These are phyloP conservation scores for Trypanosoma mega DNA, from an alignment of 208 protist species.

Conservation along the genomic window DNA sequence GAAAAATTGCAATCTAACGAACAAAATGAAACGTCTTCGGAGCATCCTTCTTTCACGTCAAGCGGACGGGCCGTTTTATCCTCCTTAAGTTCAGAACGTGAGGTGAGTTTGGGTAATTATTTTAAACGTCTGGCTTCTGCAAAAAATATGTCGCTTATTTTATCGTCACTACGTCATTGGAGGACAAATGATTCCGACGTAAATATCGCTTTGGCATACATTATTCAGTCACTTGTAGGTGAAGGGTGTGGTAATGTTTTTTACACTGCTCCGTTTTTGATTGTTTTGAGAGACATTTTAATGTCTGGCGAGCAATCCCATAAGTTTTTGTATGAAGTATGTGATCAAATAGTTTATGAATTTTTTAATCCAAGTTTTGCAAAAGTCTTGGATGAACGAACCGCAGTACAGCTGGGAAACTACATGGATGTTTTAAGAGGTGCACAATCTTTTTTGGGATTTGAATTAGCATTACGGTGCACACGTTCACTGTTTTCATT, in stretches of 20 bases:
- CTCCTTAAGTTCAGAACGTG: slow-evolving; percentile 62
- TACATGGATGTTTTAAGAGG: slow-evolving; percentile 44
- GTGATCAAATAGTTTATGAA: slow-evolving; percentile 76
- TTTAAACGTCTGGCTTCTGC: slow-evolving; percentile 63
- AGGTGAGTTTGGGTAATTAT: slow-evolving; percentile 71
- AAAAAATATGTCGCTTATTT: slow-evolving; percentile 65
- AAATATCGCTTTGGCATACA: slow-evolving; percentile 71
- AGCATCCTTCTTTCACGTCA: slow-evolving; percentile 28
- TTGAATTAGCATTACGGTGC: slow-evolving; percentile 84
- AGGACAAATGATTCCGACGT: slow-evolving; percentile 74
- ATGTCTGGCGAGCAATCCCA: slow-evolving; percentile 66
- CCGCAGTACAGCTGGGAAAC: slow-evolving; percentile 26
- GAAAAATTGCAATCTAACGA: neutral
- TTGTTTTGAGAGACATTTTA: slow-evolving; percentile 76
- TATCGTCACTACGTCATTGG: slow-evolving; percentile 74
- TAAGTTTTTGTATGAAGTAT: slow-evolving; percentile 61
- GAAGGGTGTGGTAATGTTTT: slow-evolving; percentile 57
- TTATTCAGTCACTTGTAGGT: slow-evolving; percentile 63
- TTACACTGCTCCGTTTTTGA: slow-evolving; percentile 73
- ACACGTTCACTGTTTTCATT: slow-evolving; percentile 77
- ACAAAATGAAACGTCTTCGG: slow-evolving; percentile 9
- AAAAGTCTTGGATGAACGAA: slow-evolving; percentile 45
- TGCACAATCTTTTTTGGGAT: slow-evolving; percentile 77
- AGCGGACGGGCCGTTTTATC: slow-evolving; percentile 43
- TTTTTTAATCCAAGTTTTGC: slow-evolving; percentile 87